Conservation (phyloP, 2,329 filamentous ascomycete species). For the Neurospora sp. region DNA sequence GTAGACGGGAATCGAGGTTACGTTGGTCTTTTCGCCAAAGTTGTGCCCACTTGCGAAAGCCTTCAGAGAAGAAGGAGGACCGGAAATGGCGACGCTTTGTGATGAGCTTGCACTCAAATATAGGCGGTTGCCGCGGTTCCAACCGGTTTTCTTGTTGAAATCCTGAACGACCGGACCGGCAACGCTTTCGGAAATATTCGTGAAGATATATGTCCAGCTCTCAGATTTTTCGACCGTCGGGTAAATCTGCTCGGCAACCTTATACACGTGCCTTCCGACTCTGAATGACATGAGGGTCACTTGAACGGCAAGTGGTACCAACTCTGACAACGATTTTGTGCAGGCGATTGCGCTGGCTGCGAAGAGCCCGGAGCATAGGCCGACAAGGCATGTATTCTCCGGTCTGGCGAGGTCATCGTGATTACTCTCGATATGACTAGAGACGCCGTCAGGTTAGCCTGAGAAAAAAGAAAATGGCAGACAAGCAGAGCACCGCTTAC, state of each 20-base stretch:
- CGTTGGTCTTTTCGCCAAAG: constrained; percentile 28
- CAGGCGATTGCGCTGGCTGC: constrained; percentile 60
- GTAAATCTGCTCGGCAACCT: constrained; percentile 36
- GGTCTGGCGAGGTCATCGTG: constrained; percentile 40
- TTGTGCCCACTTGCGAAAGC: constrained; percentile 30
- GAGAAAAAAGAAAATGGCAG: neutral
- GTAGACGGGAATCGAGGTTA: constrained; percentile 40
- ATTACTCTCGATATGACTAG: constrained; percentile 43
- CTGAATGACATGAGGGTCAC: constrained; percentile 58
- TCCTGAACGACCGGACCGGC: constrained; percentile 40
- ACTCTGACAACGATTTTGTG: constrained; percentile 49
- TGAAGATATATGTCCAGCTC: constrained; percentile 58
- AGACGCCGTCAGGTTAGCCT: constrained; percentile 4
- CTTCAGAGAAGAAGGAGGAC: constrained; percentile 40
- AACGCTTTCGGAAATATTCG: constrained; percentile 42
- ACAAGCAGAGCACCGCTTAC: constrained; percentile 30
- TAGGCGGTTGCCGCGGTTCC: constrained; percentile 34
- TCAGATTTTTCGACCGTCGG: constrained; percentile 35
- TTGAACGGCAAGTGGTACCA: constrained; percentile 54
- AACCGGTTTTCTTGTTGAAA: constrained; percentile 35
- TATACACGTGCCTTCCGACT: constrained; percentile 46
- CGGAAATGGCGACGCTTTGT: constrained; percentile 42
- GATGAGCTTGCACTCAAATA: constrained; percentile 46
- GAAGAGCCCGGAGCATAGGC: constrained; percentile 60
- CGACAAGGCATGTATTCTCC: constrained; percentile 46